phyloP scores from a whole-genome alignment of 495 filamentous ascomycete genomes.

The Melanomma pulvis-pyrius region DNA sequence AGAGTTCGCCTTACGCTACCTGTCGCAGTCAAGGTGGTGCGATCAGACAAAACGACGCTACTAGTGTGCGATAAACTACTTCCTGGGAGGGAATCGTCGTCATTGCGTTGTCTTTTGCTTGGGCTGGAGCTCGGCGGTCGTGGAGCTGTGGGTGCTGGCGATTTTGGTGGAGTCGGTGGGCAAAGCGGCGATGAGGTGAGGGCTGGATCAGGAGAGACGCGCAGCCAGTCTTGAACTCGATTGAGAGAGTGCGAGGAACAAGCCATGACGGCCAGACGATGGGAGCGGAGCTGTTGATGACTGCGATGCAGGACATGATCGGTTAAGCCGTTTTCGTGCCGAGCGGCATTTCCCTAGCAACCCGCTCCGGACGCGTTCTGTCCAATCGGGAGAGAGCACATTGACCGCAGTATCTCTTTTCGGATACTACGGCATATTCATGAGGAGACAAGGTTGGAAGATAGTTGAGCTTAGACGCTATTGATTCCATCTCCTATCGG shows the following conservation, averaged over 20 bases:
- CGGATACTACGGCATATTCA: no score
- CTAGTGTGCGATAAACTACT: slow-evolving; percentile 8
- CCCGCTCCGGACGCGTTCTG: no score
- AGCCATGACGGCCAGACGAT: no score
- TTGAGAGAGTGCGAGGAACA: background rate
- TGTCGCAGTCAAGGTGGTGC: slow-evolving; percentile 14
- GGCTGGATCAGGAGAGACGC: slow-evolving; percentile 2
- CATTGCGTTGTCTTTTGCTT: slow-evolving; percentile 16
- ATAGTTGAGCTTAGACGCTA: no score
- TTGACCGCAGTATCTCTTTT: no score
- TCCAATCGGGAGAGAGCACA: no score
- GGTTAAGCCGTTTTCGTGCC: no score
- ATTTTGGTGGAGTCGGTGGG: background rate
- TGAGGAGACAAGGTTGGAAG: no score
- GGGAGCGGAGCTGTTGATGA: no score
- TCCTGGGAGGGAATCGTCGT: slow-evolving; percentile 4
- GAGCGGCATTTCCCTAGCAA: no score
- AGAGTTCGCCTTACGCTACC: slow-evolving; percentile 10
- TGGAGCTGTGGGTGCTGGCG: background rate
- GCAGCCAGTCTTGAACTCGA: background rate
- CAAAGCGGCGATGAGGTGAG: slow-evolving; percentile 1
- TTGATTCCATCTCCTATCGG: no score
- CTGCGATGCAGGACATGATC: no score
- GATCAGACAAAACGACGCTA: slow-evolving; percentile 12
- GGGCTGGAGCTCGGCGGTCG: slow-evolving; percentile 17